Evolutionary conservation across 371 early-diverging fungal genomes (phyloP).

Genomic region (Dipsacomyces acuminosporus): DNA sequence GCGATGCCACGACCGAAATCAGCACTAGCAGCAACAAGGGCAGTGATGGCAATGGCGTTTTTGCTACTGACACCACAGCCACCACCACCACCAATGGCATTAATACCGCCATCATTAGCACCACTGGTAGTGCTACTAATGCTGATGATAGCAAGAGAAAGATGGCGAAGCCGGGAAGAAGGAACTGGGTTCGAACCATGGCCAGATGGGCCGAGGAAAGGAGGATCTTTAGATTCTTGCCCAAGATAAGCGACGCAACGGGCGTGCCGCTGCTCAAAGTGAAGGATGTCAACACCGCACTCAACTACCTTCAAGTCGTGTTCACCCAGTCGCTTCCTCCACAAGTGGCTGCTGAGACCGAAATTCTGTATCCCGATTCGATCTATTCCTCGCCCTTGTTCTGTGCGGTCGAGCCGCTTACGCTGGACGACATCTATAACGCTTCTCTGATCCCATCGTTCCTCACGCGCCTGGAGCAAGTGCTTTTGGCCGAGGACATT

Average conservation of each 20-base stretch:
- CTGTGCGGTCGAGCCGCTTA: conserved; percentile 25
- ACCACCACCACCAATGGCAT: too few relatives aligned
- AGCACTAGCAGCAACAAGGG: too few relatives aligned
- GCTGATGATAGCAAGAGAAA: background rate
- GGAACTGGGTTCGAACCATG: conserved; percentile 6
- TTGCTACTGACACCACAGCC: too few relatives aligned
- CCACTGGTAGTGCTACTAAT: too few relatives aligned
- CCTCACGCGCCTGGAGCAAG: conserved; percentile 61
- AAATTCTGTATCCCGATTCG: conserved; percentile 14
- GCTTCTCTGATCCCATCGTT: conserved; percentile 60
- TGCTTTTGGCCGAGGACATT: conserved; percentile 57
- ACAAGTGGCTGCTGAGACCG: background rate
- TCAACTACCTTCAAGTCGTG: conserved; percentile 21
- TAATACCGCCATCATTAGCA: too few relatives aligned
- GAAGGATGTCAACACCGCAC: background rate
- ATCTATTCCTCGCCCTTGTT: conserved; percentile 41
- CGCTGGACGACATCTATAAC: conserved; percentile 10
- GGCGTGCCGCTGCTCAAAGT: conserved; percentile 35
- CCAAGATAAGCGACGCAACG: conserved; percentile 1
- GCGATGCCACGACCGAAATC: too few relatives aligned
- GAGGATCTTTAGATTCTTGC: conserved; percentile 1
- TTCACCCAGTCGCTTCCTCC: background rate
- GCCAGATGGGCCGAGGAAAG: conserved; percentile 13
- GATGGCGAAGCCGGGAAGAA: background rate
- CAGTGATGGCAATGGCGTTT: too few relatives aligned